Evolutionary conservation across 192 early-diverging fungal genomes (phyloP).

Genomic region (Coemansia sp.): DNA sequence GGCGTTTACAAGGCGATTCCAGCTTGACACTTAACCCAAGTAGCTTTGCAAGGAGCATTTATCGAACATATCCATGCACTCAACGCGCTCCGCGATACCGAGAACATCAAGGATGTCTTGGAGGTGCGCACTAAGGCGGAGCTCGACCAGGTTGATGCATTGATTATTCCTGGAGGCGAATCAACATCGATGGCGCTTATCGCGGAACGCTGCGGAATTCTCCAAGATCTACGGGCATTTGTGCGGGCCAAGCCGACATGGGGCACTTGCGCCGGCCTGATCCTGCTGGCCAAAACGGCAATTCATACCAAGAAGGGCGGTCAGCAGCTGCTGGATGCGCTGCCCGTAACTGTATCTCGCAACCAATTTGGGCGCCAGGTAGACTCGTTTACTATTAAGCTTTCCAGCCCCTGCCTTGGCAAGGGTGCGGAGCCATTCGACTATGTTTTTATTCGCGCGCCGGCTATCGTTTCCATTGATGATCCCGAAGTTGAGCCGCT

Average conservation of each 20-base stretch:
- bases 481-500: slow-evolving; percentile 74
- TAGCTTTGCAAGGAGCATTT: slow-evolving; percentile 96
- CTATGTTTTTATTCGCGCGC: slow-evolving; percentile 94
- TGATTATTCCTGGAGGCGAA: slow-evolving; percentile 96
- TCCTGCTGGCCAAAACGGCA: slow-evolving; percentile 78
- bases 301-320: slow-evolving; percentile 79
- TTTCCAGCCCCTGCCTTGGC: slow-evolving; percentile 59
- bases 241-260: slow-evolving; percentile 74
- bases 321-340: slow-evolving; percentile 78
- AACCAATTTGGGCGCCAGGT: slow-evolving; percentile 95
- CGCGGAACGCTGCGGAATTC: slow-evolving; percentile 79
- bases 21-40: background rate
- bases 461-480: slow-evolving; percentile 71
- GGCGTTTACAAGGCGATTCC: background rate
- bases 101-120: slow-evolving; percentile 31
- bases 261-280: slow-evolving; percentile 98
- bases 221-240: slow-evolving; percentile 77
- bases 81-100: slow-evolving; percentile 62
- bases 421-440: slow-evolving; percentile 43
- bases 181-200: slow-evolving; percentile 91
- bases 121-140: slow-evolving; percentile 70
- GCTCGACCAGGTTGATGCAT: slow-evolving; percentile 72
- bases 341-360: slow-evolving; percentile 80
- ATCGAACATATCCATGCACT: slow-evolving; percentile 86
- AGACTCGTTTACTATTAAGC: slow-evolving; percentile 79